These are phyloP conservation scores for Fagopyrum homotropicum DNA, from an alignment of 148 eudicot species.

Conservation along the genomic window DNA sequence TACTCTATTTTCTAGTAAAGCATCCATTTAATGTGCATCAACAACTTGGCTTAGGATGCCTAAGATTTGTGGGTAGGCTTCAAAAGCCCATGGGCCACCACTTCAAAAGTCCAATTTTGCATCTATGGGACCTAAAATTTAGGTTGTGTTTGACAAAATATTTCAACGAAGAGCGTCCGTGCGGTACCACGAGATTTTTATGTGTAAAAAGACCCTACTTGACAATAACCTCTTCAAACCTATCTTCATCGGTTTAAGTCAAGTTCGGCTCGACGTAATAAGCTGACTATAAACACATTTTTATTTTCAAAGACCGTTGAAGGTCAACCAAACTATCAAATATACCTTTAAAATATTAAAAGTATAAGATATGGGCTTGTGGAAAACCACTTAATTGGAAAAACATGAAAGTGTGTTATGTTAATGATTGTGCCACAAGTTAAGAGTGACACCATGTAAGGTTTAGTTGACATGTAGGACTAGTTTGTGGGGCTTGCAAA, in stretches of 20 bases:
- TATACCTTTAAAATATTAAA: no score
- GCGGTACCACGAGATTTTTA: no score
- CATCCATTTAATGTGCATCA: neutral
- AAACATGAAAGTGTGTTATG: neutral
- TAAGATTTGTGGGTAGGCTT: neutral
- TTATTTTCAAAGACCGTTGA: no score
- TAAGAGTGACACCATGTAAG: neutral
- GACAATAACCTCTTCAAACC: no score
- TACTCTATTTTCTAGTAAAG: neutral
- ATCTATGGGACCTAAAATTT: neutral
- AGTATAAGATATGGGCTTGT: neutral
- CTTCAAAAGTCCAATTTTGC: constrained; percentile 6
- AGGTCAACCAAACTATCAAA: no score
- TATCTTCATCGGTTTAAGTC: no score
- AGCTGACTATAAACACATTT: no score
- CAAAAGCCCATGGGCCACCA: constrained; percentile 9
- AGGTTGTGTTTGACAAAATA: no score
- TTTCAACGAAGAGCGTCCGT: no score
- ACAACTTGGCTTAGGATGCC: neutral
- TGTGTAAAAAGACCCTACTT: no score
- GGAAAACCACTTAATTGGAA: neutral
- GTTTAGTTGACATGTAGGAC: constrained; percentile 1
- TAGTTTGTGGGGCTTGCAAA: neutral
- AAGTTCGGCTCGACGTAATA: no score
- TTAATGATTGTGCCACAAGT: neutral